Evolutionary conservation across 2,329 filamentous ascomycete species (phyloP), one percentile per base, ranked within the genome.

Genomic region (Curvularia lunata): DNA sequence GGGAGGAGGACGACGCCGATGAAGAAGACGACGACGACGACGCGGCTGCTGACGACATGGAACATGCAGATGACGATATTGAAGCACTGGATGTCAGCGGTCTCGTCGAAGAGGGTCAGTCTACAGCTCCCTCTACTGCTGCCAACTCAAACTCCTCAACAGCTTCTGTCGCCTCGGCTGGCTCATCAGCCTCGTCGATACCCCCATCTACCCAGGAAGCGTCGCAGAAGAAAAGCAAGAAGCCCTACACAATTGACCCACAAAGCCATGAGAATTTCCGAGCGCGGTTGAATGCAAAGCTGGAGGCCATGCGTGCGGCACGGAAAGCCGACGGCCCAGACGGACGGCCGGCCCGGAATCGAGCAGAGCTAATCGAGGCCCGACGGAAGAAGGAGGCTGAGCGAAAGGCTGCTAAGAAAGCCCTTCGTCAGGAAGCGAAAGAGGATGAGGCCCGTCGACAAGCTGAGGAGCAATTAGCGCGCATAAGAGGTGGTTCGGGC

Each of bases 351-450:
- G 91, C 94, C 56, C 88, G 90, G 63, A 96, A 91, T 59, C 87
- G 95, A 60, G 90, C 96, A 78, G 93, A 98, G 74, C 85, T 99
- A 12, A 92, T 99, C 68, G 95, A 98, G 77, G 86, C 91, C 43
- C 87, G 95, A 41, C 87, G 95, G 62, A 87, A 88, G 73, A 97
- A 97, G 80, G 91, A 96, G 75, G 89, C 91, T 58, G 87, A 92
- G 75, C 87, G 92, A 61, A 94, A 93, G 75, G 88, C 88, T 21
- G 90, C 94, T 71, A 98, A 97, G 81, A 95, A 96, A 78, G 91
- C 94, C 71, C 81, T 92, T 57, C 86, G 93, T 43, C 82, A 85
- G 64, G 85, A 91, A 68, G 89, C 90, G 19, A 94, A 91, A 74
- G 85, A 90, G 51, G 92, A 96, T 69, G 92, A 95, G 75, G 88